Conservation (phyloP, 2,329 filamentous ascomycete species). For the Hortaea sp. region DNA sequence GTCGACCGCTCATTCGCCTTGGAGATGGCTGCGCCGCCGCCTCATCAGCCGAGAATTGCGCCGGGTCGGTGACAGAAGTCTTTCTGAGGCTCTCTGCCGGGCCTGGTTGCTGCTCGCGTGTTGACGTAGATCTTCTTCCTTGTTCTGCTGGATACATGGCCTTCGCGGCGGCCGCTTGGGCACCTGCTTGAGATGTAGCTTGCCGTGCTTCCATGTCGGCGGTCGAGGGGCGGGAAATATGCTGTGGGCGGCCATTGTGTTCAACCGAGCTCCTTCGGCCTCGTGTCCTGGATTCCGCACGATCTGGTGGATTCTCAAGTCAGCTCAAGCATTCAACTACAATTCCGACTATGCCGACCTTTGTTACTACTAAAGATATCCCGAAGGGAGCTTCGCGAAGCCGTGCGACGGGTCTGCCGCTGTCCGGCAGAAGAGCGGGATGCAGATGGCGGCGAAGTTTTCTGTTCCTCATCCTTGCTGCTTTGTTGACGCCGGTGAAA, state of each 20-base stretch:
- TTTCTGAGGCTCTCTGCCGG: background rate
- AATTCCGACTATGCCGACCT: background rate
- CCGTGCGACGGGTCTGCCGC: background rate
- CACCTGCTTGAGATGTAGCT: background rate
- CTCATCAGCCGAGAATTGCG: too few relatives aligned
- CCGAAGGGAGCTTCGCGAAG: slow-evolving; percentile 3
- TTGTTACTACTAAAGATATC: slow-evolving; percentile 2
- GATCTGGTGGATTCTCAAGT: background rate
- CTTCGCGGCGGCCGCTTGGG: slow-evolving; percentile 1
- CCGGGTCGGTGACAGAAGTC: background rate
- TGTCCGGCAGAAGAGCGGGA: background rate
- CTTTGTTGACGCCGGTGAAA: background rate
- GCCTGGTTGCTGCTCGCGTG: background rate
- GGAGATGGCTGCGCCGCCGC: background rate
- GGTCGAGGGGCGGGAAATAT: background rate
- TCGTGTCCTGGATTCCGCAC: background rate
- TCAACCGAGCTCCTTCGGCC: background rate
- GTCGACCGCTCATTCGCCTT: background rate
- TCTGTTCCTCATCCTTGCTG: background rate
- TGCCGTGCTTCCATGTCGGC: background rate
- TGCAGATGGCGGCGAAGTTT: slow-evolving; percentile 2
- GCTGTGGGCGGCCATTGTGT: background rate
- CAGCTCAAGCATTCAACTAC: background rate
- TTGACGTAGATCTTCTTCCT: background rate
- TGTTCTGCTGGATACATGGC: slow-evolving; percentile 3